phyloP scores from a whole-genome alignment of 345 rosid genomes.

The Populus tremula region DNA sequence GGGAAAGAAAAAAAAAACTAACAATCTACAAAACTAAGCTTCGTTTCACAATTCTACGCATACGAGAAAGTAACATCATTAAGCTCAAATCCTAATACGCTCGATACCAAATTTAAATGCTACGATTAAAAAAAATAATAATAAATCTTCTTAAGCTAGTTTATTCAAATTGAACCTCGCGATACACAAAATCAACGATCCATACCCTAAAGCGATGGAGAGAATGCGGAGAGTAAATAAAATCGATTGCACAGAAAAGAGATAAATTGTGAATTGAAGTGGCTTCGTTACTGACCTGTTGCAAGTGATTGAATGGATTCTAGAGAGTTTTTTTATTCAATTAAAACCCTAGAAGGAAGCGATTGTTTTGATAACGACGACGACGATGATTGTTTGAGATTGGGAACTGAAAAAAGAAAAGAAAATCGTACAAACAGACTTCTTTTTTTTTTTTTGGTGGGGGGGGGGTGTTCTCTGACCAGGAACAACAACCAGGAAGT shows the following conservation, averaged over 20 bases:
- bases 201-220: conserved; percentile 3
- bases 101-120: not conserved
- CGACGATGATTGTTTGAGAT: not conserved
- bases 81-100: not conserved
- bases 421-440: not conserved
- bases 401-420: conserved; percentile 1
- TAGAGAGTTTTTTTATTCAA: not conserved
- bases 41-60: not conserved
- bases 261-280: not conserved
- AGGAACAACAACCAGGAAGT: not conserved
- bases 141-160: too few species aligned
- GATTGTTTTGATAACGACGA: not conserved
- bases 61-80: not conserved
- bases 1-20: not conserved
- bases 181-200: conserved; percentile 6
- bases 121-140: not conserved
- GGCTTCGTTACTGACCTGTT: not conserved
- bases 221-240: not conserved
- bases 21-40: not conserved
- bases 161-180: not conserved
- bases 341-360: not conserved
- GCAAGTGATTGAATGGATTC: not conserved
- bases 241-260: not conserved
- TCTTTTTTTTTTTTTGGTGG: not conserved
- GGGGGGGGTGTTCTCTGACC: not conserved